A percentile compares a stretch with the other conserved stretches of the same genome.
These are phyloP conservation scores for Pseudonitzschia delicatissima DNA, from an alignment of 108 stramenopile species.

Conservation along the genomic window DNA sequence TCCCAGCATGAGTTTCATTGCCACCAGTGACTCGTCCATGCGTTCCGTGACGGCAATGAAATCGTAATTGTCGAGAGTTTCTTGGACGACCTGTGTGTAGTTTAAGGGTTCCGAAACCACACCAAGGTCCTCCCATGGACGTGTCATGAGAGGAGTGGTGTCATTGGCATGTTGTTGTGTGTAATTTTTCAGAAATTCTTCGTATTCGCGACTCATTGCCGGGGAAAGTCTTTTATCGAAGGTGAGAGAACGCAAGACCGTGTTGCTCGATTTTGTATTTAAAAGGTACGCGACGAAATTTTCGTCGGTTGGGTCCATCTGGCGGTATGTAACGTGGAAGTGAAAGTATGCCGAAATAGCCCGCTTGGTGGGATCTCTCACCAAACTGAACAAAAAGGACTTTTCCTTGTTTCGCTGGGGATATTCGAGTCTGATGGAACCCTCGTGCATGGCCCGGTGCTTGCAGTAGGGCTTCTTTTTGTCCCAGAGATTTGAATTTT, in stretches of 20 bases:
- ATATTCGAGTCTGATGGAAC: slow-evolving; percentile 10
- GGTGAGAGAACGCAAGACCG: background rate
- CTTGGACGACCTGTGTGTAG: slow-evolving; percentile 4
- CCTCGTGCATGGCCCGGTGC: slow-evolving; percentile 12
- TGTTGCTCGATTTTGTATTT: background rate
- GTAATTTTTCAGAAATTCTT: background rate
- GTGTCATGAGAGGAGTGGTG: no score
- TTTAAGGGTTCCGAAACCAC: background rate
- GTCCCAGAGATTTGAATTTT: background rate
- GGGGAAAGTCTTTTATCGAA: background rate
- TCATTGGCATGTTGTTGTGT: no score
- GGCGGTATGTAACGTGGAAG: slow-evolving; percentile 19
- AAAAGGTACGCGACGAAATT: slow-evolving; percentile 4
- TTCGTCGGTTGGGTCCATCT: slow-evolving; percentile 24
- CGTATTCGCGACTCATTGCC: background rate
- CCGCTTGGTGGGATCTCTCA: slow-evolving; percentile 42
- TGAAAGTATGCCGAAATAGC: slow-evolving; percentile 41
- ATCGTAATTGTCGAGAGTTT: slow-evolving; percentile 41
- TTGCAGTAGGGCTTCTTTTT: background rate
- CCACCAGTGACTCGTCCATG: slow-evolving; percentile 54
- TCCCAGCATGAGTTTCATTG: slow-evolving; percentile 31
- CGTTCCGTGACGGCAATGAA: slow-evolving; percentile 52
- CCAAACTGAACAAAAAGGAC: slow-evolving; percentile 29
- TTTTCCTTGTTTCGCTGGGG: background rate
- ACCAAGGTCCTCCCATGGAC: background rate